phyloP scores from a whole-genome alignment of 371 early-diverging fungal species.

The Zychaea mexicana region DNA sequence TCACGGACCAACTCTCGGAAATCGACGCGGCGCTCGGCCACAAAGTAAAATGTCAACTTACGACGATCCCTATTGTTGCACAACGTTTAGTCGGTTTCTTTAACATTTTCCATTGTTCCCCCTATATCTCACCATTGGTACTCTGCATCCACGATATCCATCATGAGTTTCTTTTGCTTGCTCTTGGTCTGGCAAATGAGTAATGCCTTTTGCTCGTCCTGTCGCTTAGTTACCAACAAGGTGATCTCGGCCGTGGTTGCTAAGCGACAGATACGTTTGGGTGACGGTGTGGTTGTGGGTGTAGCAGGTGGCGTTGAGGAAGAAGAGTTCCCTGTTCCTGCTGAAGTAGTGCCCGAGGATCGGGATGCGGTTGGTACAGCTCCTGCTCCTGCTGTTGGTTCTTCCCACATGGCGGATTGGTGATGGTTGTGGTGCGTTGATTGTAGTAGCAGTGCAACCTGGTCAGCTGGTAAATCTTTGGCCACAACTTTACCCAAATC shows the following conservation, averaged over 20 bases:
- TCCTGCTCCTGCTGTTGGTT: conserved; percentile 7
- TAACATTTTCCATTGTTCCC: not conserved
- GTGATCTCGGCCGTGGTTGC: conserved; percentile 82
- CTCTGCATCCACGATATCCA: conserved; percentile 97
- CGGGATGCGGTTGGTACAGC: not conserved
- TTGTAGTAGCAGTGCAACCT: conserved; percentile 38
- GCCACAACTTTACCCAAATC: conserved; percentile 90
- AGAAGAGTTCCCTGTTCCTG: not conserved
- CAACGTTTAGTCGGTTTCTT: not conserved
- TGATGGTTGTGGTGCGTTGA: too few relatives aligned
- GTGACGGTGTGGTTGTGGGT: conserved; percentile 47
- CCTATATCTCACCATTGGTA: conserved; percentile 83
- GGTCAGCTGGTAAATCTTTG: conserved; percentile 62
- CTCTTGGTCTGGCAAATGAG: conserved; percentile 85
- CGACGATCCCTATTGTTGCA: conserved; percentile 77
- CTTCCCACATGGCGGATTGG: conserved; percentile 7
- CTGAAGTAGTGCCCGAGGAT: not conserved
- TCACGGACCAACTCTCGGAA: conserved; percentile 98
- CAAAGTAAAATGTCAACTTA: conserved; percentile 95
- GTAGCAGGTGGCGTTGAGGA: not conserved
- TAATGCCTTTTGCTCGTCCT: conserved; percentile 90
- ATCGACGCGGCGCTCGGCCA: conserved; percentile 93
- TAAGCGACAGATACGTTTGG: conserved; percentile 88
- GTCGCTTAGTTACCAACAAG: conserved; percentile 70
- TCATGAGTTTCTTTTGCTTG: conserved; percentile 82